Evolutionary conservation across 371 early-diverging fungal genomes (phyloP).

Genomic region (Mortierella sp.): DNA sequence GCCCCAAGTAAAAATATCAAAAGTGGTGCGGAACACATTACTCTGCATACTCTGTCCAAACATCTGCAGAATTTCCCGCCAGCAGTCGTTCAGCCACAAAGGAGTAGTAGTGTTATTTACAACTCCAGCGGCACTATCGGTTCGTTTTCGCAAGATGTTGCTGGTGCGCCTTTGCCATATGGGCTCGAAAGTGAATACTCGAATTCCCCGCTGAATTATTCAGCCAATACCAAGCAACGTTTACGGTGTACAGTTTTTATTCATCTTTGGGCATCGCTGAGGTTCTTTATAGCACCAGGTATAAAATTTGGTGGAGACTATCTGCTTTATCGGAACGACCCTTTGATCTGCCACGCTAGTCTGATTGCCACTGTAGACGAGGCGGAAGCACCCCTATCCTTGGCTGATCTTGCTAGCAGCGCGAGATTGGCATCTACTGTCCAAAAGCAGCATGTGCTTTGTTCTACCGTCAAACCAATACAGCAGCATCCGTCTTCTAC

Average conservation of each 20-base stretch:
- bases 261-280: slow-evolving; percentile 29
- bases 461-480: slow-evolving; percentile 11
- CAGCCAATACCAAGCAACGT: not conserved
- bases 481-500: not conserved
- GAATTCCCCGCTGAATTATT: not conserved
- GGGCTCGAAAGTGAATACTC: not conserved
- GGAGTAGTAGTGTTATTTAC: not conserved
- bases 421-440: slow-evolving; percentile 49
- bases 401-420: slow-evolving; percentile 32
- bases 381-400: slow-evolving; percentile 10
- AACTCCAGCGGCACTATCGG: not conserved
- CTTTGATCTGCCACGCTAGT: slow-evolving; percentile 45
- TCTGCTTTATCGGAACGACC: slow-evolving; percentile 46
- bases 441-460: slow-evolving; percentile 45
- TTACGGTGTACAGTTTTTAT: slow-evolving; percentile 9
- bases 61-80: not conserved
- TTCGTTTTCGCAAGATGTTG: not conserved
- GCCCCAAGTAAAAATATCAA: not conserved
- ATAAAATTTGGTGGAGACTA: slow-evolving; percentile 56
- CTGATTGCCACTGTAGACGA: slow-evolving; percentile 33
- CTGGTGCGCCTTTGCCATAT: not conserved
- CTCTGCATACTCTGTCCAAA: not conserved
- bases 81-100: not conserved
- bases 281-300: slow-evolving; percentile 45
- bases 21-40: not conserved